phyloP scores from a whole-genome alignment of 1,284 basidiomycete genomes.

The Hortiboletus rubellus region DNA sequence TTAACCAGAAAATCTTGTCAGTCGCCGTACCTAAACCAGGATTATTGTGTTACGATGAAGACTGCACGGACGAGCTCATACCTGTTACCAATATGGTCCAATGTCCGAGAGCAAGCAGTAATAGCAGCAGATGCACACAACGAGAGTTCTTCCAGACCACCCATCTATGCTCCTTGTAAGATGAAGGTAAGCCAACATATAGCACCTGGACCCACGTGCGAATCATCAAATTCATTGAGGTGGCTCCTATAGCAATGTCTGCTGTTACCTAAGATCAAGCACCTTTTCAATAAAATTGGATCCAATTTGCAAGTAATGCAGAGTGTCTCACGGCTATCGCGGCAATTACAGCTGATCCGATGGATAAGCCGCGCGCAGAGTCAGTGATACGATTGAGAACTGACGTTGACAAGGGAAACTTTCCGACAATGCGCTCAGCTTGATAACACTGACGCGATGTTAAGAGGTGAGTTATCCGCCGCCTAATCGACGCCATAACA shows the following conservation, averaged over 20 bases:
- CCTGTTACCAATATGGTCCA: slow-evolving; percentile 17
- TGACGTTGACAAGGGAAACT: slow-evolving; percentile 16
- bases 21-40: slow-evolving; percentile 7
- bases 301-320: too few relatives aligned
- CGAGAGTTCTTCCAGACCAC: slow-evolving; percentile 24
- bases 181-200: not conserved
- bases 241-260: slow-evolving; percentile 12
- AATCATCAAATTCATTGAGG: slow-evolving; percentile 23
- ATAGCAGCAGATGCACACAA: slow-evolving; percentile 15
- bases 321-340: too few relatives aligned
- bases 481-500: not conserved
- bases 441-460: slow-evolving; percentile 5
- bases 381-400: slow-evolving; percentile 2
- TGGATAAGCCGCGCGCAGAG: not conserved
- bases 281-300: too few relatives aligned
- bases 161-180: slow-evolving; percentile 22
- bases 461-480: not conserved
- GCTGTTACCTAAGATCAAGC: slow-evolving; percentile 3
- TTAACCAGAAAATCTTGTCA: not conserved
- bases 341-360: too few relatives aligned
- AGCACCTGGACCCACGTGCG: slow-evolving; percentile 12
- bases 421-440: not conserved
- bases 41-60: not conserved
- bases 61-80: slow-evolving; percentile 1
- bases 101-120: slow-evolving; percentile 20